These are phyloP conservation scores for Primulina eburnea DNA, from an alignment of 257 asterid genomes.

Conservation along the genomic window DNA sequence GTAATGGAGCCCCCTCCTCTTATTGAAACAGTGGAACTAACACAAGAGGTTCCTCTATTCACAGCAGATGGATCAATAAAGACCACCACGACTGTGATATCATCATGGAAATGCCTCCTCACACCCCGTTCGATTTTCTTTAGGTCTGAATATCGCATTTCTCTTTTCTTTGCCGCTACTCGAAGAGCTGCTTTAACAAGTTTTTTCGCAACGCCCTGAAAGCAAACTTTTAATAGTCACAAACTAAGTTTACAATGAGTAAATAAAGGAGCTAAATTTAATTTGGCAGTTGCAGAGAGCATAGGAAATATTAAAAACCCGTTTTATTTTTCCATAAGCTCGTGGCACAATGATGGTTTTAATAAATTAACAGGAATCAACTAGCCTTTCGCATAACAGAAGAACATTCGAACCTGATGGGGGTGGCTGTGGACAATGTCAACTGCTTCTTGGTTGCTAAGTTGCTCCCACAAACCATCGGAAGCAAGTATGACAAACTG, in stretches of 20 bases:
- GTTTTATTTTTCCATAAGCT: no score
- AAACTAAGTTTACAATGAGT: neutral
- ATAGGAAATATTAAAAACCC: no score
- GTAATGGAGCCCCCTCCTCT: slow-evolving; percentile 35
- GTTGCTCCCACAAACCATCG: slow-evolving; percentile 99
- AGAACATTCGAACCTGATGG: slow-evolving; percentile 17
- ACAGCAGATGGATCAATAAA: slow-evolving; percentile 48
- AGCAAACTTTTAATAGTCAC: neutral
- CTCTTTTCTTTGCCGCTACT: slow-evolving; percentile 89
- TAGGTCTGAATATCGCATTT: slow-evolving; percentile 84
- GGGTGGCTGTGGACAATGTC: slow-evolving; percentile 68
- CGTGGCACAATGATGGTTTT: no score
- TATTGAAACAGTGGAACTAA: slow-evolving; percentile 40
- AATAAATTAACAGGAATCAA: neutral
- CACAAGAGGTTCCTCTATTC: slow-evolving; percentile 34
- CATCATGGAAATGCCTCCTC: slow-evolving; percentile 96
- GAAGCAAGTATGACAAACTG: slow-evolving; percentile 85
- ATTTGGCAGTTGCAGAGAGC: neutral
- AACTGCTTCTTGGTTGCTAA: slow-evolving; percentile 89
- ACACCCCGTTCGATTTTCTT: slow-evolving; percentile 88
- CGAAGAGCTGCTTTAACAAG: slow-evolving; percentile 74
- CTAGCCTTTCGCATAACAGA: neutral
- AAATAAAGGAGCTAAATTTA: neutral
- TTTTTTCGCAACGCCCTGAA: slow-evolving; percentile 77
- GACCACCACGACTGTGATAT: slow-evolving; percentile 76